Base-by-base conservation (phyloP, 768 basidiomycete species). In the Lyophyllum atratum region DNA sequence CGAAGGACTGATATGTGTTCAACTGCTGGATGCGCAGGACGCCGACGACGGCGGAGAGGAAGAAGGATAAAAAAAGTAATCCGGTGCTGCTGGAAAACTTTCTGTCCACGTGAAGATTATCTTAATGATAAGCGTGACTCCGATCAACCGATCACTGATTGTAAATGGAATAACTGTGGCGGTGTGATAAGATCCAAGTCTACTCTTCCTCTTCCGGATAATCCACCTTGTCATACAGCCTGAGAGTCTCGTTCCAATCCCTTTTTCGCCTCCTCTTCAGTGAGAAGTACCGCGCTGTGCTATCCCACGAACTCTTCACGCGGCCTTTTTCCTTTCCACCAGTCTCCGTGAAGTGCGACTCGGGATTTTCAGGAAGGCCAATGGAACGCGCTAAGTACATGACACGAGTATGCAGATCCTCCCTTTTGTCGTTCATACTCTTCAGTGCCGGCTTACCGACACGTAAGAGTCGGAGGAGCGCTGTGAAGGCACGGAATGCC, bases 221-320 rank as follows among this genome's bases (percentile, higher is more conserved):
- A 69, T 93, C 92, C 17, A 91, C 87, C 59, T 89, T 80, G 61
- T 93, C 92, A 61, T 92, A 93, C 53, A 92, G 71, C 46, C 91
- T 77, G 45, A 94, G 72, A 4, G 87, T 92, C 73, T 94, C 92
- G 63, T 92, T 92, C 92, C 93, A 94, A 64, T 94, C 93, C 61
- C 91, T 81, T 72, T 94, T 94, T 61, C 92, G 76, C 64, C 92
- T 74, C 59, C 92, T 75, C 56, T 80, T 82, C 55, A 94, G 76
- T 19, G 92, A 93, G 67, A 94, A 94, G 66, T 93, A 94, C 62
- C 85, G 80, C 37, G 84, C 75, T 26, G 80, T 77, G 58, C 87
- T 86, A 59, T 89, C 89, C 92, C 90, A 91, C 7, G 68, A 65
- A 12, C 84, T 82, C 56, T 77, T 71, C 42, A 90, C 84, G 25